Evolutionary conservation across 1,139 yeast genomes (phyloP), one percentile per base, ranked within the genome.

Genomic region (Waltiozyma sp.): DNA sequence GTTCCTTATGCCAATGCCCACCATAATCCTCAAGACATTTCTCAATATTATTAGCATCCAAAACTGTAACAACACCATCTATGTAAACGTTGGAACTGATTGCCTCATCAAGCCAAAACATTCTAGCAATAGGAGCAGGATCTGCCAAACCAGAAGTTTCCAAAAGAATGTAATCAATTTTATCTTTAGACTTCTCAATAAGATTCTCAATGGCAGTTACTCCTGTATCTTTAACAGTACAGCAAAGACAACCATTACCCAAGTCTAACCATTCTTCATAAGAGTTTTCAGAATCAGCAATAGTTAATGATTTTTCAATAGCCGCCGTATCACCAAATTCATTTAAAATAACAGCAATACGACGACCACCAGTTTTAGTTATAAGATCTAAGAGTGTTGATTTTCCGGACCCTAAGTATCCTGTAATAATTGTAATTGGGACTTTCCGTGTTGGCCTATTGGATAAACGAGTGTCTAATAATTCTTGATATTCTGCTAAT

Each of bases 101-200:
- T 0, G 91, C 96, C 33, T 85, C 93, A 60, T 91, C 98, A 37
- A 89, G 69, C 98, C 98, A 91, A 62, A 91, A 91, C 96, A 91
- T 91, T 52, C 80, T 77, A 9, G 96, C 96, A 34, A 91, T 87
- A 0, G 97, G 97, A 0, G 83, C 96, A 0, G 98, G 98, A 58
- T 91, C 97, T 0, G 99, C 98, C n/a, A 93, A 72, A 0, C 99
- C 99, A 0, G 96, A 87, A 0, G 99, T 93, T 59, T 91, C 99
- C 44, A 93, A 65, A 24, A 91, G 62, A 24, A 91, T 88, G 57
- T 91, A 85, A 60, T 93, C 98, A 46, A 91, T 89, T 43, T 72
- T 73, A 38, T 76, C 81, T 15, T 80, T 82, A 37, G 82, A 75
- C 40, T 80, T 73, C 40, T 78, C 82, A 53, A 91, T 80, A 54